Evolutionary conservation across 176 grass and related monocot species (phyloP).

Genomic region (Cocos nucifera): DNA sequence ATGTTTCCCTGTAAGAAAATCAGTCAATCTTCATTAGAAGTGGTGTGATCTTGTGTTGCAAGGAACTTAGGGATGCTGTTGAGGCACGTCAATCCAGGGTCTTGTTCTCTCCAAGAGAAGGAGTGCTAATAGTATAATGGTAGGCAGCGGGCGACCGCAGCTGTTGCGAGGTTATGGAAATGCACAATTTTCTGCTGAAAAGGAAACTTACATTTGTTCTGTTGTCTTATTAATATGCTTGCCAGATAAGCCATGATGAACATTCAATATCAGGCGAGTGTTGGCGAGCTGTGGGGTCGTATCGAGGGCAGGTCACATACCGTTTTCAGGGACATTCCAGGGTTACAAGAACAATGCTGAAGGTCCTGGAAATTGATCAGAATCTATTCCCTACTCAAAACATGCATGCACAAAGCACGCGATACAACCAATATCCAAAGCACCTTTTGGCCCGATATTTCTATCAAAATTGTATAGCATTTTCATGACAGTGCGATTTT

Average conservation of each 20-base stretch:
- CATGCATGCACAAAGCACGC: no score
- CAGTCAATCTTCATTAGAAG: no score
- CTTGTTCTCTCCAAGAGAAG: constrained; percentile 89
- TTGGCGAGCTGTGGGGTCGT: constrained; percentile 85
- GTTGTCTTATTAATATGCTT: no score
- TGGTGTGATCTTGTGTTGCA: constrained; percentile 18
- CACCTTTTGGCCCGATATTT: no score
- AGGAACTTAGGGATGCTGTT: constrained; percentile 90
- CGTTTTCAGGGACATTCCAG: constrained; percentile 63
- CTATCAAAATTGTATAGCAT: no score
- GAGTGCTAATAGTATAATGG: constrained; percentile 93
- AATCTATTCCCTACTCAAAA: no score
- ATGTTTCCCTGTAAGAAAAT: no score
- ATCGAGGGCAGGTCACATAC: constrained; percentile 51
- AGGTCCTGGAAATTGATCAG: constrained; percentile 13
- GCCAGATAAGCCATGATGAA: constrained; percentile 90
- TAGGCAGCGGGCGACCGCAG: neutral
- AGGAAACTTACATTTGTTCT: no score
- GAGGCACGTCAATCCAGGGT: constrained; percentile 94
- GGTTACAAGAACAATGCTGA: constrained; percentile 96
- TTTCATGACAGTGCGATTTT: no score
- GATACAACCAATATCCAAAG: no score
- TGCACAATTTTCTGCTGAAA: no score
- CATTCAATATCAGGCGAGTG: constrained; percentile 91
- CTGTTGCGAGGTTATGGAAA: no score